Evolutionary conservation across 495 filamentous ascomycete genomes (phyloP), one percentile per base, ranked within the genome.

Genomic region (Penicillium bovifimosum): DNA sequence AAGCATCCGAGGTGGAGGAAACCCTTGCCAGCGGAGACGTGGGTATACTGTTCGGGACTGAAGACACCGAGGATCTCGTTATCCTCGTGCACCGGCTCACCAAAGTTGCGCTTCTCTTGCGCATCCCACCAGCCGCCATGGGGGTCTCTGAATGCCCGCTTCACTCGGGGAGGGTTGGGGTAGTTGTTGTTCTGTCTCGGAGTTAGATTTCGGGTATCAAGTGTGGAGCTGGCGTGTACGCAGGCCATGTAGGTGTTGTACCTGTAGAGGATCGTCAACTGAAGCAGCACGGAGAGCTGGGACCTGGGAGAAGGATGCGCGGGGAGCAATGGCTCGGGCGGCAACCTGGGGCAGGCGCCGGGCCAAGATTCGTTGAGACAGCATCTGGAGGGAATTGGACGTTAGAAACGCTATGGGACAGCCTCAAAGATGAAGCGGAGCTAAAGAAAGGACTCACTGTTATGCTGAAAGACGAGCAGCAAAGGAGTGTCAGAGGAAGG

Each of bases 111-210:
- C 60, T 91, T 86, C 68, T 96, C 92, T 66, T 97, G 91, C 76
- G 90, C 86, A 70, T 97, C 91, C 92, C 92, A 97, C 90, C 91
- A 97, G 66, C 90, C 86, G 60, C 72, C 92, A 65, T 97, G 81
- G 32, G 95, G 95, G 66, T 97, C 95, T 67, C 95, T 88, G 72
- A 87, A 84, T 65, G 86, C 81, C 56, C 91, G 88, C 76, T 93
- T 96, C 62, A 88, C 71, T 32, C 73, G 75, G 9, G 85, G 86
- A 51, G 93, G 93, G 72, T 96, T 95, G 65, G 88, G 76, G 71
- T 96, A 99, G 72, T 86, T 86, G 65, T 90, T 90, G 66, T 96
- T 97, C 91, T 96, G 66, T 56, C 18, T 43, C 18, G 34, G n/a
- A 13, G 45, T 61, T 55, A 61, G 59, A 52, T 34, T 16, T 24